Percentiles rank a stretch among this genome's conserved stretches.
Evolutionary conservation across 768 basidiomycete genomes (phyloP).

Genomic region (Mycena filopes): DNA sequence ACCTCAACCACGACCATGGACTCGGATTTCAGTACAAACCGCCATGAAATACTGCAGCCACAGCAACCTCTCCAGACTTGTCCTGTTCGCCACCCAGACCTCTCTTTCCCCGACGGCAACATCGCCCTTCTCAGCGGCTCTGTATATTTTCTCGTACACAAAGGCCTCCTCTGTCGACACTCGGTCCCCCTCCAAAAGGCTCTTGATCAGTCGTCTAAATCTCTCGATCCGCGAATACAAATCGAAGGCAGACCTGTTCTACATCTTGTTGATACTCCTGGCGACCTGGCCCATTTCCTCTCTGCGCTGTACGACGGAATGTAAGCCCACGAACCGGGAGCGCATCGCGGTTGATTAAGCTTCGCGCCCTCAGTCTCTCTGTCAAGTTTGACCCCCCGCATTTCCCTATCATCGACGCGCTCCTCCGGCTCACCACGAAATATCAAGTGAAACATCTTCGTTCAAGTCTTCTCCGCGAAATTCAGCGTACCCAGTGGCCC

Average conservation of each 20-base stretch:
- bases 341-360: conserved; percentile 17
- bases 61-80: conserved; percentile 6
- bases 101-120: conserved; percentile 79
- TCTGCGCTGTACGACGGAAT: conserved; percentile 77
- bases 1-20: conserved; percentile 3
- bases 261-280: conserved; percentile 62
- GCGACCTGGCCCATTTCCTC: conserved; percentile 69
- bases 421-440: conserved; percentile 72
- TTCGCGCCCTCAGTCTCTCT: conserved; percentile 50
- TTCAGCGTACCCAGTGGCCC: conserved; percentile 67
- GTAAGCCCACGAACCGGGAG: conserved; percentile 50
- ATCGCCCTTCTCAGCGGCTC: conserved; percentile 67
- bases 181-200: conserved; percentile 60
- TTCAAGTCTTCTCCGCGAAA: conserved; percentile 62
- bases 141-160: conserved; percentile 76
- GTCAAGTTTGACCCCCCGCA: conserved; percentile 59
- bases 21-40: conserved; percentile 60
- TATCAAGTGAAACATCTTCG: conserved; percentile 71
- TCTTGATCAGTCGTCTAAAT: conserved; percentile 38
- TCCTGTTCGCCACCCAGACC: conserved; percentile 57
- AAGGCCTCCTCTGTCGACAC: conserved; percentile 71
- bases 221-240: conserved; percentile 42
- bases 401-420: conserved; percentile 62
- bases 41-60: conserved; percentile 40
- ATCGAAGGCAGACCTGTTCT: conserved; percentile 71